These are phyloP conservation scores for Colletotrichum siamense DNA, from an alignment of 2,329 filamentous ascomycete genomes.

Conservation along the genomic window DNA sequence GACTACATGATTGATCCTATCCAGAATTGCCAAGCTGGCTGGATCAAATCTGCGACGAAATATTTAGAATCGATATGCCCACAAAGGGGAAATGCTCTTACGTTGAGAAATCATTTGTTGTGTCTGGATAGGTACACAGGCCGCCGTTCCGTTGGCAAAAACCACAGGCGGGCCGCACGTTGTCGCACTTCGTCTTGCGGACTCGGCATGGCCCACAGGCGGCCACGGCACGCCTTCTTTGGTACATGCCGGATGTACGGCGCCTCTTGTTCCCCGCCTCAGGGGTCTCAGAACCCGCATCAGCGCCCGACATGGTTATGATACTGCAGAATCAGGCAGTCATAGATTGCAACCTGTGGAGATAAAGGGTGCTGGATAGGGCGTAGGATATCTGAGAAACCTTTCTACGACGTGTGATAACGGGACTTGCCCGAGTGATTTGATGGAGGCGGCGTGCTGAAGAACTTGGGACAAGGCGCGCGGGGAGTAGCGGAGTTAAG, in stretches of 20 bases:
- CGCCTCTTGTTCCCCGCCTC: conserved; percentile 8
- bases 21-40: conserved; percentile 39
- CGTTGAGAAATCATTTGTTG: conserved; percentile 31
- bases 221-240: conserved; percentile 36
- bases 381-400: not conserved
- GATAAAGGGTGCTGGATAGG: not conserved
- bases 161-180: conserved; percentile 38
- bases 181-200: conserved; percentile 43
- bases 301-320: not conserved
- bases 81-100: not conserved
- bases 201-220: conserved; percentile 41
- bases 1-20: conserved; percentile 31
- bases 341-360: not conserved
- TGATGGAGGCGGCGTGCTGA: not conserved
- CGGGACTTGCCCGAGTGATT: not conserved
- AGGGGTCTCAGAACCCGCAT: not conserved
- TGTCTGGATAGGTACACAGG: conserved; percentile 35
- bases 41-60: conserved; percentile 34
- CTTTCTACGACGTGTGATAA: not conserved
- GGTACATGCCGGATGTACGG: conserved; percentile 17
- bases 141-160: conserved; percentile 38
- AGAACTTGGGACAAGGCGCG: not conserved
- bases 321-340: not conserved
- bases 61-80: not conserved
- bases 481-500: conserved; percentile 9